These are phyloP conservation scores for Tephrocybe sp. DNA, from an alignment of 768 basidiomycete genomes.

Conservation along the genomic window DNA sequence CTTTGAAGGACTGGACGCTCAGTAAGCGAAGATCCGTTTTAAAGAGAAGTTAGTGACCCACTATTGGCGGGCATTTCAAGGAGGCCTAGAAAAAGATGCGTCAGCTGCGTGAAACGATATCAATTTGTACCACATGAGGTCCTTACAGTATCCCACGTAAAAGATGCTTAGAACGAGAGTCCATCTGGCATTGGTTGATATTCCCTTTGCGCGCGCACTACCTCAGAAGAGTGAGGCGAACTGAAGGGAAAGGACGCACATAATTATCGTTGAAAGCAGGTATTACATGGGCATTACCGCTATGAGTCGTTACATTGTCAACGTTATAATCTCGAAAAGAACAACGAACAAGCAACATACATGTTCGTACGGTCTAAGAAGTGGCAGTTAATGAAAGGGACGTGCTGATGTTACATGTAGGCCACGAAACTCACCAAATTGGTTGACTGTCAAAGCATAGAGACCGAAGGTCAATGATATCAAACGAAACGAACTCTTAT, in stretches of 20 bases:
- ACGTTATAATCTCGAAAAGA: not conserved
- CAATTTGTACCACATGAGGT: not conserved
- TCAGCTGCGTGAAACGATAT: not conserved
- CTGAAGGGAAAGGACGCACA: slow-evolving; percentile 25
- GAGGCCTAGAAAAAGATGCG: slow-evolving; percentile 26
- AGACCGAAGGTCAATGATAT: slow-evolving; percentile 19
- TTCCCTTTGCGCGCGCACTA: slow-evolving; percentile 30
- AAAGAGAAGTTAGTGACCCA: slow-evolving; percentile 13
- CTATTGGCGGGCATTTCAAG: slow-evolving; percentile 59
- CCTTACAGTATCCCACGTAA: slow-evolving; percentile 57
- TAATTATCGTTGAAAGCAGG: slow-evolving; percentile 50
- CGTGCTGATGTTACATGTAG: not conserved
- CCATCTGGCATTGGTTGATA: slow-evolving; percentile 53
- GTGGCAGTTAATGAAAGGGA: not conserved
- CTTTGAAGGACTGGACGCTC: slow-evolving; percentile 45
- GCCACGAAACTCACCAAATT: slow-evolving; percentile 34
- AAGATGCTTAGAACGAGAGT: slow-evolving; percentile 56
- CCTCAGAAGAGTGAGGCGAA: not conserved
- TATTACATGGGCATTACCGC: slow-evolving; percentile 56
- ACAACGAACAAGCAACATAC: slow-evolving; percentile 26
- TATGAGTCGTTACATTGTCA: too few relatives aligned
- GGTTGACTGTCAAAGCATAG: slow-evolving; percentile 34
- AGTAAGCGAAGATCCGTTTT: not conserved
- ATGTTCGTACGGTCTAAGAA: slow-evolving; percentile 53
- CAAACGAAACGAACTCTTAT: not conserved